These are phyloP conservation scores for Cyamopsis tetragonoloba DNA, from an alignment of 306 rosid genomes.

Conservation along the genomic window DNA sequence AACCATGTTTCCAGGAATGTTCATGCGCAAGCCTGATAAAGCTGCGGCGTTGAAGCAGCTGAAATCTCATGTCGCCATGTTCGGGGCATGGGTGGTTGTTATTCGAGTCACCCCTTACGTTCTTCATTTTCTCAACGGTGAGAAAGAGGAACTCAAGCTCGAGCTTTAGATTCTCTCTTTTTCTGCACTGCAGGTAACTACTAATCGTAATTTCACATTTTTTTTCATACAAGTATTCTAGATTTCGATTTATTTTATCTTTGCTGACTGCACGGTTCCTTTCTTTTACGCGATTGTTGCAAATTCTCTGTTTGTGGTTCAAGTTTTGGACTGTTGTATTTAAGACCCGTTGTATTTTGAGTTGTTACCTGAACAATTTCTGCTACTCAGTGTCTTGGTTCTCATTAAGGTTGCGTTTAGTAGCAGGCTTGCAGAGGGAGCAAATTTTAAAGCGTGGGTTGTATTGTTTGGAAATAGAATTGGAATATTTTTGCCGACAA, in stretches of 20 bases:
- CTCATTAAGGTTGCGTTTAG: background rate
- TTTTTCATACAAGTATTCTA: too few relatives aligned
- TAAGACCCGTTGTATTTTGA: background rate
- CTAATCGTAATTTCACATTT: background rate
- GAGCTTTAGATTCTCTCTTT: constrained; percentile 41
- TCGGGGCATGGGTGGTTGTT: constrained; percentile 80
- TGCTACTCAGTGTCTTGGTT: background rate
- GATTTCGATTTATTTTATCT: background rate
- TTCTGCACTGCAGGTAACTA: constrained; percentile 23
- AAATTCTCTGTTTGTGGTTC: background rate
- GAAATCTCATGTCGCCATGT: constrained; percentile 67
- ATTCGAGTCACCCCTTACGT: constrained; percentile 79
- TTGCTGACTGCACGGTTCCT: background rate
- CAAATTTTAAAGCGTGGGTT: too few relatives aligned
- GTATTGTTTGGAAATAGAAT: too few relatives aligned
- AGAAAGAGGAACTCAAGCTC: constrained; percentile 78
- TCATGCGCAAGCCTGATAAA: constrained; percentile 91
- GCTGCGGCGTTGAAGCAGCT: constrained; percentile 83
- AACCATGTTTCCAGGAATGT: constrained; percentile 90
- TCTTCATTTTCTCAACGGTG: constrained; percentile 63
- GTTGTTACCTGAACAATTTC: background rate
- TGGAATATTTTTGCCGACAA: too few relatives aligned
- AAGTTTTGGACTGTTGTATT: background rate
- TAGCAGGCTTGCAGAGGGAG: background rate
- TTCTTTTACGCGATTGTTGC: background rate